Conservation (phyloP, 495 filamentous ascomycete species). For the Clohesyomyces aquaticus region DNA sequence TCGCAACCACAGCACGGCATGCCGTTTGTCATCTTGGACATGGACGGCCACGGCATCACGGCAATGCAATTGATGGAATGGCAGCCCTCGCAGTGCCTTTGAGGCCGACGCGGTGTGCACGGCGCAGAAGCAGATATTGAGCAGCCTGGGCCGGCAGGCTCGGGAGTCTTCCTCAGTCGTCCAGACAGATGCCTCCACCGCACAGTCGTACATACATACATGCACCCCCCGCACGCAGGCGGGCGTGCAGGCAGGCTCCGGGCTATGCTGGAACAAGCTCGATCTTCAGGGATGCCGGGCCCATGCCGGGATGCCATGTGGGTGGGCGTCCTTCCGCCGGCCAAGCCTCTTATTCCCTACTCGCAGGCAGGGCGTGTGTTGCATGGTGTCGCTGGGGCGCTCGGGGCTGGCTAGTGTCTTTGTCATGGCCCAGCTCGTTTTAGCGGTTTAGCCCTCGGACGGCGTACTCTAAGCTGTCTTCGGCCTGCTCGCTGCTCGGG, state of each 20-base stretch:
- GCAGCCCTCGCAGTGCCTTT: background rate
- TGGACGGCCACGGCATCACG: background rate
- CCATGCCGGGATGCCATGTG: too few species aligned
- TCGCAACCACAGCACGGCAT: too few species aligned
- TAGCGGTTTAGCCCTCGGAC: slow-evolving; percentile 35
- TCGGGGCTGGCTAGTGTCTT: slow-evolving; percentile 13
- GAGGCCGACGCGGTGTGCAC: background rate
- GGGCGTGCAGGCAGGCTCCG: background rate
- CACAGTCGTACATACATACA: too few species aligned
- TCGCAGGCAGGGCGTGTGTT: background rate
- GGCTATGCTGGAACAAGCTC: background rate
- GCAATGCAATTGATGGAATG: background rate
- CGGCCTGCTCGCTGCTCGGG: slow-evolving; percentile 22
- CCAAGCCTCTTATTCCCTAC: slow-evolving; percentile 20
- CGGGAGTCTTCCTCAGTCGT: too few species aligned
- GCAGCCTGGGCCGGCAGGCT: background rate
- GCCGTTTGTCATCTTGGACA: background rate
- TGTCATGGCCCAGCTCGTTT: slow-evolving; percentile 35
- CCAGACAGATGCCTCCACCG: too few species aligned
- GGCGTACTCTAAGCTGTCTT: slow-evolving; percentile 25
- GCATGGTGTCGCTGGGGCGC: background rate
- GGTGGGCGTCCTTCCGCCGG: slow-evolving; percentile 23
- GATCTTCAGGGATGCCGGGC: slow-evolving; percentile 37
- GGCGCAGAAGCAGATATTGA: too few species aligned
- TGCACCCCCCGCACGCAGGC: too few species aligned